Conservation (phyloP, 495 filamentous ascomycete genomes). For the Rhizodiscina lignyota region DNA sequence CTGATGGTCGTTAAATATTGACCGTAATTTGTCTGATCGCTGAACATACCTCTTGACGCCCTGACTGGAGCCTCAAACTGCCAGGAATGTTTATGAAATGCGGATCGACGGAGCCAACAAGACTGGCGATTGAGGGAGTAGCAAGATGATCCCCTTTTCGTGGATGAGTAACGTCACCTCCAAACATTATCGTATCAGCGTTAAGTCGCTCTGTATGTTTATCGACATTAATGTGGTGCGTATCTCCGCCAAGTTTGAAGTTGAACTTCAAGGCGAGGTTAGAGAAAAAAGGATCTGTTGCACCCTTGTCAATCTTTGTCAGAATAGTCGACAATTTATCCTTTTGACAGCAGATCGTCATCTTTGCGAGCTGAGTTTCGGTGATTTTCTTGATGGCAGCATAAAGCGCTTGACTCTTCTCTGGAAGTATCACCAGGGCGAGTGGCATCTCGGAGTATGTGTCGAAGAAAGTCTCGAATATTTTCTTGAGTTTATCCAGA, state of each 20-base stretch:
- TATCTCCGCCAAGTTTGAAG: slow-evolving; percentile 2
- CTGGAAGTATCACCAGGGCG: too few species aligned
- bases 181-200: slow-evolving; percentile 3
- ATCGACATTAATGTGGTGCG: slow-evolving; percentile 2
- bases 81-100: slow-evolving; percentile 4
- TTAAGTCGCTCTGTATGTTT: too few species aligned
- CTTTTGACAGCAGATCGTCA: too few species aligned
- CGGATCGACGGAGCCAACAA: slow-evolving; percentile 4
- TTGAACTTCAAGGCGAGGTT: slow-evolving; percentile 6
- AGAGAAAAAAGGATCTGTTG: too few species aligned
- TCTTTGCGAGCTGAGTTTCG: too few species aligned
- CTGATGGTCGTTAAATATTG: slow-evolving; percentile 1
- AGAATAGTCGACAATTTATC: too few species aligned
- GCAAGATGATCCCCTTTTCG: neutral
- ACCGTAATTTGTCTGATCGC: neutral
- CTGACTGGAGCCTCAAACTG: slow-evolving; percentile 4
- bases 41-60: slow-evolving; percentile 6
- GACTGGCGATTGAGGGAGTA: slow-evolving; percentile 4
- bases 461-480: too few species aligned
- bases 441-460: too few species aligned
- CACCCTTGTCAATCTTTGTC: too few species aligned
- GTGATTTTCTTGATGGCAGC: too few species aligned
- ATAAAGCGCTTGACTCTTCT: too few species aligned
- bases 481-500: too few species aligned
- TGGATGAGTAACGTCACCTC: slow-evolving; percentile 7